Evolutionary conservation across 192 early-diverging fungal species (phyloP).

Genomic region (Physocladia obscura): DNA sequence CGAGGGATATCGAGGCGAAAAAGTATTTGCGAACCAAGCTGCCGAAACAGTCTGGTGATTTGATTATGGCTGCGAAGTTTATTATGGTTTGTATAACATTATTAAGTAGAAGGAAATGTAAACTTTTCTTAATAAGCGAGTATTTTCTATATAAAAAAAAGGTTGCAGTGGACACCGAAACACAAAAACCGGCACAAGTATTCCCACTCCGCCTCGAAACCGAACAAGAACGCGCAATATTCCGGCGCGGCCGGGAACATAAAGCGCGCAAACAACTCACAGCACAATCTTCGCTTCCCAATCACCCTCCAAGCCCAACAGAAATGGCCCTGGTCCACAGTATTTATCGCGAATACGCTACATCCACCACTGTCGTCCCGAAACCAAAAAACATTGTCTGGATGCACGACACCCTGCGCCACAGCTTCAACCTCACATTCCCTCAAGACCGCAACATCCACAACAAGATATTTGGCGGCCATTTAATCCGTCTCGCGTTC

Average conservation of each 20-base stretch:
- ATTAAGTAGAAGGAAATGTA: no score
- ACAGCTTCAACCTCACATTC: constrained; percentile 62
- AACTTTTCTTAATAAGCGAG: no score
- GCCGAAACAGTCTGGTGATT: constrained; percentile 22
- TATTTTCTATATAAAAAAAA: no score
- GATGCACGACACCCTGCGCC: constrained; percentile 74
- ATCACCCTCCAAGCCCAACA: constrained; percentile 71
- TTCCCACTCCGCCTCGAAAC: constrained; percentile 70
- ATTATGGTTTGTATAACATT: no score
- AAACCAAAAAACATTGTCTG: constrained; percentile 50
- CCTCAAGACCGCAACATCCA: constrained; percentile 60
- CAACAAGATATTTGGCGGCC: constrained; percentile 57
- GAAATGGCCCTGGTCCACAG: constrained; percentile 75
- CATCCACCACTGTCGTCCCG: background rate
- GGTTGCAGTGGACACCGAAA: constrained; percentile 65
- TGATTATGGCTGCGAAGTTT: constrained; percentile 75
- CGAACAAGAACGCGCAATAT: constrained; percentile 69
- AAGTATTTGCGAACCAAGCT: background rate
- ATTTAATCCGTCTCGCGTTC: constrained; percentile 79
- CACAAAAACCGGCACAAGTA: constrained; percentile 64
- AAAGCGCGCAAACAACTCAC: constrained; percentile 50
- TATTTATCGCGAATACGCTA: constrained; percentile 62
- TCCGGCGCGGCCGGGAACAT: constrained; percentile 62
- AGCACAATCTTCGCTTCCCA: constrained; percentile 51
- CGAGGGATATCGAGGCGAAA: constrained; percentile 10